phyloP scores from a whole-genome alignment of 1,139 yeast genomes.

The Yarrowia galli region DNA sequence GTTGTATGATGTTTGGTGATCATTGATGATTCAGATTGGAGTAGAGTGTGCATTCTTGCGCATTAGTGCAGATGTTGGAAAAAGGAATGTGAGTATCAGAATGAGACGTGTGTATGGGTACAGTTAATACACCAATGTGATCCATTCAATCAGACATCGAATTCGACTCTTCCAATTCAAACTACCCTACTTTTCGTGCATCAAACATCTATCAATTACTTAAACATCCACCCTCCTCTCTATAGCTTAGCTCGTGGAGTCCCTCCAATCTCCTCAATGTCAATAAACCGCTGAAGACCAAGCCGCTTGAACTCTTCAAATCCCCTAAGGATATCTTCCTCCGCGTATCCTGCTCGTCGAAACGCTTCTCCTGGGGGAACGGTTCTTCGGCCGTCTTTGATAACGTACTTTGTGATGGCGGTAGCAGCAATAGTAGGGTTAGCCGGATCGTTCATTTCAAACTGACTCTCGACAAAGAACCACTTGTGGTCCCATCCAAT shows the following conservation, averaged over 20 bases:
- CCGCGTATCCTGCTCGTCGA: slow-evolving; percentile 57
- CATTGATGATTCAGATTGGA: slow-evolving; percentile 9
- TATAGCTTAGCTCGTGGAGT: slow-evolving; percentile 3
- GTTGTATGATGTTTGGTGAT: neutral
- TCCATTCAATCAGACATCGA: too few relatives aligned
- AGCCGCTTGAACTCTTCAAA: slow-evolving; percentile 2
- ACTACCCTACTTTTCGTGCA: too few relatives aligned
- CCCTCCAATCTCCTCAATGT: slow-evolving; percentile 12
- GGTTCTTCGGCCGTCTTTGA: slow-evolving; percentile 76
- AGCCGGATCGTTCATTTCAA: slow-evolving; percentile 55
- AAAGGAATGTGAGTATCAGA: neutral
- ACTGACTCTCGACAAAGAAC: slow-evolving; percentile 74
- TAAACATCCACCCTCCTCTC: too few relatives aligned
- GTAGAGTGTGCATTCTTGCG: neutral
- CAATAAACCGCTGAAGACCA: slow-evolving; percentile 25
- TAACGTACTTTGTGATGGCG: slow-evolving; percentile 78
- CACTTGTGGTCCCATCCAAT: slow-evolving; percentile 90
- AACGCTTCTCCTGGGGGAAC: slow-evolving; percentile 69
- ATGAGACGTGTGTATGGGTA: neutral
- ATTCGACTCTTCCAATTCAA: too few relatives aligned
- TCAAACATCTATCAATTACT: too few relatives aligned
- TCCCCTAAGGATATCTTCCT: slow-evolving; percentile 14
- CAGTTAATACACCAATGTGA: too few relatives aligned
- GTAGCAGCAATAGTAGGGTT: slow-evolving; percentile 61
- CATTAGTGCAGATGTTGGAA: neutral